Base-by-base conservation (phyloP, 345 rosid species). In the Populus tremula region DNA sequence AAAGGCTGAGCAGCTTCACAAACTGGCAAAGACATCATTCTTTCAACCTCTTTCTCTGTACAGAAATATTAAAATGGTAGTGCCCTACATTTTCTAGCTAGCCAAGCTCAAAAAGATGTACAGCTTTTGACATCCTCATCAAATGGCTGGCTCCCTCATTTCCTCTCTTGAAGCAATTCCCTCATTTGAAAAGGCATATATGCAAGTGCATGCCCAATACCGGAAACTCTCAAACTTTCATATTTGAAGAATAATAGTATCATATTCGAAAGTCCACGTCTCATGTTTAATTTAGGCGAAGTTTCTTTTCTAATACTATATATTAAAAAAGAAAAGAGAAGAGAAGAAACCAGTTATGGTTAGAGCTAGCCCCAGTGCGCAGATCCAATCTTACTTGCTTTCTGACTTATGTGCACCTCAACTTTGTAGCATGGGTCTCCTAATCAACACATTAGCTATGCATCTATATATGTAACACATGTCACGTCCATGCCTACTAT, bases 11-110 rank as follows among this genome's bases (percentile, higher is more conserved):
- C 76, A 73, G 53, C 71, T 69, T 68, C 76, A n/a, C 74, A 54
- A 82, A 67, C 76, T 69, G 84, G 82, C 73, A 50, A 85, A 38
- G 47, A 16, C 77, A 72, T 71, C 80, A 67, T 70, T 72, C 41
- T 47, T 23, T 33, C 20, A 36, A 9, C 54, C 35, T 17, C 8
- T 36, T 4, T 69, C 21, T 25, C 29, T 27, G 13, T 6, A 5
- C 29, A 59, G 64, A 23, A 59, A 23, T 59, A 59, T 73, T 17
- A 61, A 49, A 45, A 5, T 27, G 45, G 25, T 4, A 67, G 68
- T 50, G 79, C 73, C 81, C 82, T 79, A 75, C 85, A 78, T 70
- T 72, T 78, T 76, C 70, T 81, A 80, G 84, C 79, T 81, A 80
- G 84, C 79, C 82, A 61, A 79, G 67, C 82, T 76, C 61, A 67